Base-by-base conservation (phyloP, 495 filamentous ascomycete genomes). In the Aspergillus biplanus region DNA sequence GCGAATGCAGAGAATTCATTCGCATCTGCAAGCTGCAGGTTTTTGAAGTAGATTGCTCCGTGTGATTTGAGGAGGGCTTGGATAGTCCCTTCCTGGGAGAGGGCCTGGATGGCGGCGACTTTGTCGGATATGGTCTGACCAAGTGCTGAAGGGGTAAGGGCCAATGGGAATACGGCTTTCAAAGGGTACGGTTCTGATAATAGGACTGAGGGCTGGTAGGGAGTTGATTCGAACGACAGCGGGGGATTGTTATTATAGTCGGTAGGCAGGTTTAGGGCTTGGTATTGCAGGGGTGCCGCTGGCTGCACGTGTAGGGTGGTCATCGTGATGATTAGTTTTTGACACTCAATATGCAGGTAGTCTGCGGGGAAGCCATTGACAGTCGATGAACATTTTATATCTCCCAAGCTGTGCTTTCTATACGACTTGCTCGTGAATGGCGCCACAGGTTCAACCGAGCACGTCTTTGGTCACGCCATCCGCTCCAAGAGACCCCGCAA, bases 391-490 rank as follows among this genome's bases (percentile, higher is more conserved):
- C 39, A 0, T 15, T 44, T 44, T 44, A 44, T 44, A 44, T 42
- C 37, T 42, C 2, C 7, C 37, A 11, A 8, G 6, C 35, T n/a
- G n/a, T n/a, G n/a, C n/a, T n/a, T n/a, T n/a, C n/a, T n/a, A n/a
- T n/a, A n/a, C n/a, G n/a, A n/a, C n/a, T n/a, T n/a, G n/a, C n/a
- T n/a, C n/a, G 47, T 35, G 13, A 32, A 54, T 61, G 16, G 27
- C 49, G 59, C 50, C 9, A 54, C 16, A 18, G 35, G 21, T 54
- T 46, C 37, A 12, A 11, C 13, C 59, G 39, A 61, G 59, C 59
- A 61, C 59, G 59, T 53, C 59, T 61, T 61, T 12, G 18, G 35
- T 61, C 59, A 47, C 59, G 59, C 32, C 49, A 61, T 61, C 13
- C 6, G 12, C 7, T 5, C n/a, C 35, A 37, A 31, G 35, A 44